Percentiles rank a stretch among this genome's conserved stretches.
These are phyloP conservation scores for Hygrophoropsis aurantiaca DNA, from an alignment of 768 basidiomycete genomes.

Conservation along the genomic window DNA sequence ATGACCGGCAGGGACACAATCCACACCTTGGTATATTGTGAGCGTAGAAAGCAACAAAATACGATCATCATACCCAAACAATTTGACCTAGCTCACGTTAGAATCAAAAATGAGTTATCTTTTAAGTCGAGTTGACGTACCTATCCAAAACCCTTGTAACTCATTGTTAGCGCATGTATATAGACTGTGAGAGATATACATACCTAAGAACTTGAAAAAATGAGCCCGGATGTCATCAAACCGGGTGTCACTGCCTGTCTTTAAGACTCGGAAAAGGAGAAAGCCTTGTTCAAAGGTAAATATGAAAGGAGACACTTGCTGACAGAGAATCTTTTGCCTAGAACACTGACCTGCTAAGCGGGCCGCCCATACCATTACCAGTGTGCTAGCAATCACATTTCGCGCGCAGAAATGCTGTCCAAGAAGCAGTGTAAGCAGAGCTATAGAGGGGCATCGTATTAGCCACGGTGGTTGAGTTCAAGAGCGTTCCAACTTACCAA, in stretches of 20 bases:
- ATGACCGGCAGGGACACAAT: constrained; percentile 60
- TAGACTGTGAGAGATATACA: constrained; percentile 6
- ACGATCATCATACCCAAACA: constrained; percentile 46
- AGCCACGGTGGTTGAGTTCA: background rate
- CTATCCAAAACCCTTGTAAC: constrained; percentile 55
- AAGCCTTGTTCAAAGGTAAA: constrained; percentile 40
- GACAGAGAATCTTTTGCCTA: no score
- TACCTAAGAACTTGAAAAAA: constrained; percentile 65
- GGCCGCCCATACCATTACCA: constrained; percentile 70
- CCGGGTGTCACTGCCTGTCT: constrained; percentile 61
- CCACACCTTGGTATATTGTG: constrained; percentile 43
- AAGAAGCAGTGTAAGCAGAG: constrained; percentile 58
- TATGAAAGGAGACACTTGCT: background rate
- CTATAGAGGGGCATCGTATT: constrained; percentile 23
- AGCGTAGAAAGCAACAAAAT: no score
- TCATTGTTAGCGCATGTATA: background rate
- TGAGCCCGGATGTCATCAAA: constrained; percentile 67
- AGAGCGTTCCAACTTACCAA: constrained; percentile 36
- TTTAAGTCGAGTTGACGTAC: constrained; percentile 22
- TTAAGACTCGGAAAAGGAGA: constrained; percentile 67
- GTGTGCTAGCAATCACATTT: constrained; percentile 53
- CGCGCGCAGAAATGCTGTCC: constrained; percentile 62
- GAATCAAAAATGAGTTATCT: constrained; percentile 4
- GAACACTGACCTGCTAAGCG: constrained; percentile 53
- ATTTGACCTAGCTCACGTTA: constrained; percentile 45